Percentiles rank a stretch among this genome's conserved stretches.
Evolutionary conservation across 108 stramenopile genomes (phyloP).

Genomic region (Stephanodiscus triporus): DNA sequence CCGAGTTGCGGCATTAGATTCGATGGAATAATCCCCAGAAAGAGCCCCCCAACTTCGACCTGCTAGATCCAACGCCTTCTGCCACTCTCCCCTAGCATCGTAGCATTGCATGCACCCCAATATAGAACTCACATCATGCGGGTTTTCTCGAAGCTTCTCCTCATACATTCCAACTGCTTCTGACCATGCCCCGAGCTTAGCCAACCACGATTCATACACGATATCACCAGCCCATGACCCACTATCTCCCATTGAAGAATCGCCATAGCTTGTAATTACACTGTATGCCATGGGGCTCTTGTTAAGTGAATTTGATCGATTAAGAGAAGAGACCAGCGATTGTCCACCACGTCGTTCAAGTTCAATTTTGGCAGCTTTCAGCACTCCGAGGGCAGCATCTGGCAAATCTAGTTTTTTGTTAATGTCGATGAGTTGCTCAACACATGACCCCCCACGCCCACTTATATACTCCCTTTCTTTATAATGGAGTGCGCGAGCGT

Average conservation of each 20-base stretch:
- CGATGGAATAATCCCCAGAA: constrained; percentile 30
- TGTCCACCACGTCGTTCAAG: constrained; percentile 48
- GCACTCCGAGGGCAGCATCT: constrained; percentile 95
- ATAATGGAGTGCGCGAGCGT: constrained; percentile 96
- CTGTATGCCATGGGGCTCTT: constrained; percentile 69
- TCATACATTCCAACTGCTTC: constrained; percentile 90
- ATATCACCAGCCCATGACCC: constrained; percentile 57
- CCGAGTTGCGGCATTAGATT: neutral
- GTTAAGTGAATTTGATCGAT: constrained; percentile 26
- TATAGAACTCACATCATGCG: constrained; percentile 81
- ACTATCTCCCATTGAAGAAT: constrained; percentile 30
- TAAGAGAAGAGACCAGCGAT: constrained; percentile 27
- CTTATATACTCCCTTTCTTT: constrained; percentile 91
- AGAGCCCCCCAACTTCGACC: constrained; percentile 69
- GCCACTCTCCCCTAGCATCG: constrained; percentile 95
- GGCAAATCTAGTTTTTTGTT: constrained; percentile 97
- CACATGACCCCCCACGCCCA: constrained; percentile 64
- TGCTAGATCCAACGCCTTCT: constrained; percentile 83
- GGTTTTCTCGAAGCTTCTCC: constrained; percentile 75
- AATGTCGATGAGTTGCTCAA: constrained; percentile 94
- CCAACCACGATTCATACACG: constrained; percentile 91
- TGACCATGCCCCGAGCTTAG: constrained; percentile 95
- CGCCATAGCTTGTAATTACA: constrained; percentile 64
- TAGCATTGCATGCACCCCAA: constrained; percentile 96
- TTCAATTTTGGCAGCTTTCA: constrained; percentile 88